Base-by-base conservation (phyloP, 2,329 filamentous ascomycete species). In the Diaporthe citri region DNA sequence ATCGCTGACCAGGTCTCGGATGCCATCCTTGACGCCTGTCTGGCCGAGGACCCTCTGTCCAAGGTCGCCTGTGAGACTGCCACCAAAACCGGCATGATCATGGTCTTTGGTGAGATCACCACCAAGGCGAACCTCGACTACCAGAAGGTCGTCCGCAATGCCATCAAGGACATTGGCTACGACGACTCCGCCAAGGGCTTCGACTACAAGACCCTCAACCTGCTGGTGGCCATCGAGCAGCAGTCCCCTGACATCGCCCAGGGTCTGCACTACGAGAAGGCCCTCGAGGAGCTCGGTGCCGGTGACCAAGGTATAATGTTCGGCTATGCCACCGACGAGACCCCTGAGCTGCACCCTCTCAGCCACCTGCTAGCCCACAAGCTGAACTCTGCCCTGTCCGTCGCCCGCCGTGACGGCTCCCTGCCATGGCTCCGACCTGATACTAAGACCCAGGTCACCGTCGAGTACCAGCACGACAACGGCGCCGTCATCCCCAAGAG, bases 261-360 rank as follows among this genome's bases (percentile, higher is more conserved):
- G 89, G 97, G 97, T 91, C 95, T 99, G 74, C 95, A 98, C 91
- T 97, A 97, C 87, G 97, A 99, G 80, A 91, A 98, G 90, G 95
- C 95, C 80, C 93, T 99, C 67, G 97, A 99, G 92, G 93, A 97
- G 88, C 93, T 99, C 79, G 97, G 97, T 87, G 97, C 97, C 78
- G 97, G 97, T 93, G 97, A 99, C 88, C 97, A 99, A 91, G 97
- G 97, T 90, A 98, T 99, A 91, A 99, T 99, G 97, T 99, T 99
- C 88, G 97, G 97, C 82, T 99, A 99, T 91, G 97, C 97, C 86
- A 98, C 97, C 82, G 97, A 99, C 83, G 97, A 99, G 92, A 98
- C 97, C 82, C 96, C 96, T 77, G 97, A 99, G 90, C 92, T 97
- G 81, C 94, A 98, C 85, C 97, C 97, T 80, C 90, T 99, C 83